These are phyloP conservation scores for Boeremia exigua DNA, from an alignment of 2,329 filamentous ascomycete genomes.

Conservation along the genomic window DNA sequence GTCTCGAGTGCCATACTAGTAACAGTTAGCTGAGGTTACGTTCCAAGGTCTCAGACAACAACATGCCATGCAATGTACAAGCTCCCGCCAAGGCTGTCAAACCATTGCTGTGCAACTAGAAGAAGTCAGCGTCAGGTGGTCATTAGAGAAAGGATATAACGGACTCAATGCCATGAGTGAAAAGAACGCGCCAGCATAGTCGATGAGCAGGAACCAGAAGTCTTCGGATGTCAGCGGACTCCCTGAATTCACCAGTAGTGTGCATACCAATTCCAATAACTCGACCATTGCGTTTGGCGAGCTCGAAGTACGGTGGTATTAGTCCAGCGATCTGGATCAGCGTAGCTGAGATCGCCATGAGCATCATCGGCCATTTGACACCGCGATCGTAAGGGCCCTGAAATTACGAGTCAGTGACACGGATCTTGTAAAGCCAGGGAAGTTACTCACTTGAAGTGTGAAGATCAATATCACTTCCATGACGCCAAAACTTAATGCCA, in stretches of 20 bases:
- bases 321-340: conserved; percentile 64
- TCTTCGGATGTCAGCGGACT: conserved; percentile 38
- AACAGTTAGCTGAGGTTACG: not conserved
- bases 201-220: conserved; percentile 65
- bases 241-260: conserved; percentile 16
- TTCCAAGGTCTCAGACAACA: not conserved
- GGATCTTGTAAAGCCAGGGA: not conserved
- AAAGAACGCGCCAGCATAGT: conserved; percentile 67
- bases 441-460: conserved; percentile 56
- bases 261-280: conserved; percentile 65
- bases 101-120: conserved; percentile 64
- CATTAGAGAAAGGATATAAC: conserved; percentile 14
- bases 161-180: conserved; percentile 67
- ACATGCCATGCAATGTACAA: conserved; percentile 67
- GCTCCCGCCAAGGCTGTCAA: conserved; percentile 66
- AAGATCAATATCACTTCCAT: conserved; percentile 64
- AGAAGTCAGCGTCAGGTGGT: conserved; percentile 33
- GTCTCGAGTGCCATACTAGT: conserved; percentile 62
- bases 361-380: conserved; percentile 59
- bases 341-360: conserved; percentile 65
- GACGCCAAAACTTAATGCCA: conserved; percentile 57
- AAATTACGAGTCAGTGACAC: not conserved
- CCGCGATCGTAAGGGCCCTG: conserved; percentile 63
- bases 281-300: conserved; percentile 66
- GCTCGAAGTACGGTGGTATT: conserved; percentile 66